phyloP scores from a whole-genome alignment of 257 asterid genomes.

The Vinca minor region DNA sequence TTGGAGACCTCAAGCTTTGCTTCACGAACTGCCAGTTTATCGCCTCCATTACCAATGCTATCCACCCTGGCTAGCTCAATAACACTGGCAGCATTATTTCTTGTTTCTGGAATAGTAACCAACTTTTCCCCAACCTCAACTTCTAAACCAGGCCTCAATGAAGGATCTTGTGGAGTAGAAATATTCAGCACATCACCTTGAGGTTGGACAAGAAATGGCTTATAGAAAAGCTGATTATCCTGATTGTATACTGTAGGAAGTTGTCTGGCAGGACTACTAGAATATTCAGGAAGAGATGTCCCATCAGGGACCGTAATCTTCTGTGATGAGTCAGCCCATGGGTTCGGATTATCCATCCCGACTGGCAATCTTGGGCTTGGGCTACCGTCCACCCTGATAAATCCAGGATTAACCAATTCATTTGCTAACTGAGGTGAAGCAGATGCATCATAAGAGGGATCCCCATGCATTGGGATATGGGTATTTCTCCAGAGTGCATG shows the following conservation, averaged over 20 bases:
- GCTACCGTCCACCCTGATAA: slow-evolving; percentile 42
- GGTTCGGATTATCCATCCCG: slow-evolving; percentile 50
- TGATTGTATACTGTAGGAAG: slow-evolving; percentile 28
- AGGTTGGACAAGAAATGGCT: slow-evolving; percentile 27
- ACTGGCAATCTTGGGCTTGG: slow-evolving; percentile 47
- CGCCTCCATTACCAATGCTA: slow-evolving; percentile 27
- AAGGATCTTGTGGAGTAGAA: slow-evolving; percentile 22
- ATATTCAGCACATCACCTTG: slow-evolving; percentile 28
- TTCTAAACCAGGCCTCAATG: slow-evolving; percentile 26
- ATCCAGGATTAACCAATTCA: slow-evolving; percentile 54
- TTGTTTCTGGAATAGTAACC: slow-evolving; percentile 24
- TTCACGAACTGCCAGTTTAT: slow-evolving; percentile 18
- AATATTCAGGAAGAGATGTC: slow-evolving; percentile 40
- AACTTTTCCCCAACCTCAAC: slow-evolving; percentile 27
- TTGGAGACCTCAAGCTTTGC: slow-evolving; percentile 27
- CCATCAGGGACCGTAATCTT: slow-evolving; percentile 39
- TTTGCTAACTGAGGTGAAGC: slow-evolving; percentile 47
- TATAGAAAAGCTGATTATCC: slow-evolving; percentile 35
- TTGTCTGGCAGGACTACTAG: slow-evolving; percentile 37
- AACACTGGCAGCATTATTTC: slow-evolving; percentile 20
- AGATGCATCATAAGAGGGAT: slow-evolving; percentile 44
- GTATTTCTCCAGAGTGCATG: slow-evolving; percentile 69
- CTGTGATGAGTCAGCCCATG: slow-evolving; percentile 60
- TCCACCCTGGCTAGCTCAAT: slow-evolving; percentile 17
- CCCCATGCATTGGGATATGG: slow-evolving; percentile 50